Conservation (phyloP, 257 asterid genomes). For the Perilla frutescens region DNA sequence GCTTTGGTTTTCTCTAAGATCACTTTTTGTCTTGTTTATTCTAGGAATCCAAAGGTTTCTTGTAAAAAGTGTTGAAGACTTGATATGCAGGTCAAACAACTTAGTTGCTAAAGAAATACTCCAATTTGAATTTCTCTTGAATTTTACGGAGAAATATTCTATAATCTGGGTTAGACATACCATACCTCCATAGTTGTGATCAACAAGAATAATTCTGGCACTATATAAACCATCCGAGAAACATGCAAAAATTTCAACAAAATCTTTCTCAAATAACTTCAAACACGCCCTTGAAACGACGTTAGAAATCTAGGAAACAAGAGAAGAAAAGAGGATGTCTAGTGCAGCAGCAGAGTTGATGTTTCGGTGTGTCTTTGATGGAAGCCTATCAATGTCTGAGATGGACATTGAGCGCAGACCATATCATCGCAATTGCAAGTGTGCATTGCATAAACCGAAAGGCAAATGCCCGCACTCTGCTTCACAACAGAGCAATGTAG, state of each 20-base stretch:
- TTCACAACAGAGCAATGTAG: slow-evolving; percentile 23
- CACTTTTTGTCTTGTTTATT: neutral
- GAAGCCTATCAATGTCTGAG: slow-evolving; percentile 45
- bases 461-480: slow-evolving; percentile 25
- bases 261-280: neutral
- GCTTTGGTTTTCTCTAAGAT: slow-evolving; percentile 26
- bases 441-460: slow-evolving; percentile 42
- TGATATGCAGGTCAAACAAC: neutral
- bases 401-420: slow-evolving; percentile 48
- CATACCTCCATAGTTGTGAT: slow-evolving; percentile 21
- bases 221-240: slow-evolving; percentile 36
- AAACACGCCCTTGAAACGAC: neutral
- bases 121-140: slow-evolving; percentile 2
- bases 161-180: slow-evolving; percentile 17
- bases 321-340: neutral
- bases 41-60: slow-evolving; percentile 17
- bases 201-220: neutral
- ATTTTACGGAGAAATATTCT: slow-evolving; percentile 9
- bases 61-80: slow-evolving; percentile 12
- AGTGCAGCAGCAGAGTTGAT: neutral
- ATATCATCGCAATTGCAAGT: slow-evolving; percentile 43
- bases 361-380: slow-evolving; percentile 13
- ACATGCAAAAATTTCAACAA: slow-evolving; percentile 14
- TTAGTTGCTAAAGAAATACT: neutral
- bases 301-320: neutral